Percentiles rank a stretch among this genome's conserved stretches.
Evolutionary conservation across 2,329 filamentous ascomycete genomes (phyloP).

Genomic region (Lasiodiplodia sp.): DNA sequence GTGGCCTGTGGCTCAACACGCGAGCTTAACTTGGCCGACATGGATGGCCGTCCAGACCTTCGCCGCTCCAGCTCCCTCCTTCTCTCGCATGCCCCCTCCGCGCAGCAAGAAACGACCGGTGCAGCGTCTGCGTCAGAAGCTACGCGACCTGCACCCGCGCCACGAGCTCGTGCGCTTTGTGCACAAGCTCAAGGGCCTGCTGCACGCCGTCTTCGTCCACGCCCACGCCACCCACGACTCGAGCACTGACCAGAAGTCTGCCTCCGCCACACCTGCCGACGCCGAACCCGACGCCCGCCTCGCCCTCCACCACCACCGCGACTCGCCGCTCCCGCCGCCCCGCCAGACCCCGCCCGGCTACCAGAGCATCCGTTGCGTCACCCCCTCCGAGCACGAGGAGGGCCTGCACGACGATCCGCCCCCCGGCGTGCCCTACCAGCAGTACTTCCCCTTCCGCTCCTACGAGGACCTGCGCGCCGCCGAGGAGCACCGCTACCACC

Average conservation of each 20-base stretch:
- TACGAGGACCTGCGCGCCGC: conserved; percentile 30
- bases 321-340: conserved; percentile 13
- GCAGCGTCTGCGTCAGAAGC: conserved; percentile 30
- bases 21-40: conserved; percentile 22
- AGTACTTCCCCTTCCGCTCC: conserved; percentile 30
- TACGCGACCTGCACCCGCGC: conserved; percentile 28
- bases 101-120: conserved; percentile 22
- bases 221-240: conserved; percentile 2
- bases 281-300: conserved; percentile 12
- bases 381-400: conserved; percentile 28
- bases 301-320: conserved; percentile 10
- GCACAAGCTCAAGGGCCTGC: conserved; percentile 26
- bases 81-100: conserved; percentile 25
- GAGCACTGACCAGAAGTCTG: conserved; percentile 22
- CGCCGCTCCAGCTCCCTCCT: conserved; percentile 10
- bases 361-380: conserved; percentile 30
- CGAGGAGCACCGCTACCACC: conserved; percentile 19
- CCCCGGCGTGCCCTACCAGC: conserved; percentile 30
- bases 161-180: conserved; percentile 29
- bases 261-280: conserved; percentile 15
- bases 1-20: conserved; percentile 28
- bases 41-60: conserved; percentile 11
- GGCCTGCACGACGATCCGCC: conserved; percentile 29
- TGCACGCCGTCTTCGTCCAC: conserved; percentile 27
- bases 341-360: conserved; percentile 29